These are phyloP conservation scores for Collariella sp. DNA, from an alignment of 495 filamentous ascomycete species.

Conservation along the genomic window DNA sequence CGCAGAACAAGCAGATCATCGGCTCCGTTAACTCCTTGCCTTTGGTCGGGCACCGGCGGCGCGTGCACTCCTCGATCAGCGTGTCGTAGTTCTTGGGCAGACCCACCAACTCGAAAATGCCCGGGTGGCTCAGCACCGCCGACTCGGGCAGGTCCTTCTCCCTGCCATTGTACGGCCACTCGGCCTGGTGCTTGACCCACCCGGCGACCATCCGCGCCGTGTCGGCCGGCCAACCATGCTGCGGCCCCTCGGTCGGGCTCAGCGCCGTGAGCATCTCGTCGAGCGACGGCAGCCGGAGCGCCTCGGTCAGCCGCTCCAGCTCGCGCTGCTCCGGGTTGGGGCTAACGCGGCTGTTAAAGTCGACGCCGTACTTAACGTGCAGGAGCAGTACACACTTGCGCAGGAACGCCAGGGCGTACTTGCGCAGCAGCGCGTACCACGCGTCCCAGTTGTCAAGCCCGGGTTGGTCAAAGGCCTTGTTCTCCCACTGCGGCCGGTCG, in stretches of 20 bases:
- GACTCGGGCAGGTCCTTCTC: slow-evolving; percentile 22
- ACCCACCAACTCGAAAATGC: slow-evolving; percentile 88
- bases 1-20: slow-evolving; percentile 87
- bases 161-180: slow-evolving; percentile 17
- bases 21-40: slow-evolving; percentile 87
- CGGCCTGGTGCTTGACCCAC: slow-evolving; percentile 65
- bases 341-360: slow-evolving; percentile 70
- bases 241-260: slow-evolving; percentile 31
- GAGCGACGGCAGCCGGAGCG: slow-evolving; percentile 65
- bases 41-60: slow-evolving; percentile 74
- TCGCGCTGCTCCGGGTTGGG: slow-evolving; percentile 60
- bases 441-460: slow-evolving; percentile 34
- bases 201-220: slow-evolving; percentile 48
- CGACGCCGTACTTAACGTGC: slow-evolving; percentile 78
- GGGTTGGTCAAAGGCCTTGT: slow-evolving; percentile 36
- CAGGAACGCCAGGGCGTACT: slow-evolving; percentile 82
- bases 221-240: slow-evolving; percentile 33
- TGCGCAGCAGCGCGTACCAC: slow-evolving; percentile 48
- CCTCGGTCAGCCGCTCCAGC: slow-evolving; percentile 68
- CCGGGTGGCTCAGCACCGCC: slow-evolving; percentile 63
- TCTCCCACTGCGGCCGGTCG: slow-evolving; percentile 18
- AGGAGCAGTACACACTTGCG: slow-evolving; percentile 78
- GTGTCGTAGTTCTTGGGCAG: slow-evolving; percentile 85
- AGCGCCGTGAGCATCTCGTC: slow-evolving; percentile 61
- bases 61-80: slow-evolving; percentile 86